Evolutionary conservation across 441 rosid species (phyloP).

Genomic region (Erodium chrysanthum): DNA sequence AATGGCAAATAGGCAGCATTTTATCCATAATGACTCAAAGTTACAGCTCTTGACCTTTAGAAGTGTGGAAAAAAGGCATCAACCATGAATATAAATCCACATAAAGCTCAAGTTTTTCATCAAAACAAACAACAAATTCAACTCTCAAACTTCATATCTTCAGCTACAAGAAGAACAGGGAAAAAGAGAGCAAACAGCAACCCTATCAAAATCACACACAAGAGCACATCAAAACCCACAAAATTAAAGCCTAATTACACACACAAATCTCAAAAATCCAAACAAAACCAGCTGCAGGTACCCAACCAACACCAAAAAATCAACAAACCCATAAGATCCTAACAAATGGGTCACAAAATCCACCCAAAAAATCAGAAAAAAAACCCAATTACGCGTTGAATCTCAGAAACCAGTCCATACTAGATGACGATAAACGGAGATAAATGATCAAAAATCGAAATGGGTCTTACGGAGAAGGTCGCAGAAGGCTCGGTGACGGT

Average conservation of each 20-base stretch:
- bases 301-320: neutral
- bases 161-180: neutral
- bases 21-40: neutral
- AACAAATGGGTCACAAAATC: neutral
- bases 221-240: constrained; percentile 7
- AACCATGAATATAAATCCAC: neutral
- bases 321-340: neutral
- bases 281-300: neutral
- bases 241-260: neutral
- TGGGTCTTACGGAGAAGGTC: constrained; percentile 25
- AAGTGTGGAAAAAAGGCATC: neutral
- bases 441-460: neutral
- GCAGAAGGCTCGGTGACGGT: neutral
- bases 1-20: no score
- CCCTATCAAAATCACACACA: neutral
- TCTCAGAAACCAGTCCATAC: neutral
- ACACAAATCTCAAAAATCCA: neutral
- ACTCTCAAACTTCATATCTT: neutral
- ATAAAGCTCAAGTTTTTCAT: neutral
- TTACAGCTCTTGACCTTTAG: neutral
- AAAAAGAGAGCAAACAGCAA: neutral
- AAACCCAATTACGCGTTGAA: neutral
- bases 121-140: neutral
- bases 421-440: neutral
- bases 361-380: constrained; percentile 3